Base-by-base conservation (phyloP, 805 yeast genomes). In the Ogataea paradorogensis region DNA sequence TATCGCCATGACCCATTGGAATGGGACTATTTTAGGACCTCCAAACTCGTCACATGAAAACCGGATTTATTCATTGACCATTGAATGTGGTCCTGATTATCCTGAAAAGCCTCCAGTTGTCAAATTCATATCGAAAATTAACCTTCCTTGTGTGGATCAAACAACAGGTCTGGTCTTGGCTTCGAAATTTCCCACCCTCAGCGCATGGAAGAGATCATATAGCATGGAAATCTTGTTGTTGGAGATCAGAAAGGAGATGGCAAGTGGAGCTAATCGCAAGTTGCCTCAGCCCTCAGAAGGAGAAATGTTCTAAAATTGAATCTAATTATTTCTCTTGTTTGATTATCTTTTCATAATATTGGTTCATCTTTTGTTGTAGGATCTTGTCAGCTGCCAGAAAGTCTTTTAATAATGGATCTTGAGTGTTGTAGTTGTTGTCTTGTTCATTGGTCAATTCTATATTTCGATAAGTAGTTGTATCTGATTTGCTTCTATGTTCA, bases 11-110 rank as follows among this genome's bases (percentile, higher is more conserved):
- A 84, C 95, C 9, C 66, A 83, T 55, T 93, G 99, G 99, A 93
- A 90, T 65, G 99, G 97, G 9, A 93, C 99, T 24, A 91, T 93
- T 37, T 70, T 93, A 49, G 99, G 99, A 0, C 99, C 99, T 4
- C 99, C 99, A 25, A 62, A 60, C 41, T 60, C 73, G 47, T 78
- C 77, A 20, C 97, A 91, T 61, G 97, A 90, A 62, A 93, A 93
- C 64, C 75, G 99, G 58, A 93, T 93, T 47, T 93, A 93, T 62
- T 82, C 87, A 25, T 70, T 93, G 40, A 79, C 76, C 38, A 78
- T 93, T 34, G 80, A 78, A 47, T 90, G 97, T 61, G 97, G 89
- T 15, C 79, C 77, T 5, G 67, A 73, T 6, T 93, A 93, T 61
- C 99, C 99, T 1, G 93, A 85, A 46, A 61, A 73, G 51, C 96